These are phyloP conservation scores for Emiliania huxleyi DNA, from an alignment of 78 protist genomes.

Conservation along the genomic window DNA sequence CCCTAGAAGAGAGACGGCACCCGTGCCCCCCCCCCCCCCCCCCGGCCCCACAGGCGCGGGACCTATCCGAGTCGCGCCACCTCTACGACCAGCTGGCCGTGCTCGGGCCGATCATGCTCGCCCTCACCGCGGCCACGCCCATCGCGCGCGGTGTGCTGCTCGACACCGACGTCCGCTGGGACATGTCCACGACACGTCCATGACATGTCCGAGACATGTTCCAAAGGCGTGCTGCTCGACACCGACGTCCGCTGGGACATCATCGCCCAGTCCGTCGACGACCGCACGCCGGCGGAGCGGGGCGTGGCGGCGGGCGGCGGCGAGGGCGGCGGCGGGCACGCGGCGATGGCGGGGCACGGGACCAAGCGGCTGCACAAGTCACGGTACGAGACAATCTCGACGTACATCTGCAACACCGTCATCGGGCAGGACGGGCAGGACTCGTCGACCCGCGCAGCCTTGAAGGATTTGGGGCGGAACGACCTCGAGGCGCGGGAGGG, in stretches of 20 bases:
- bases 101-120: slow-evolving; percentile 45
- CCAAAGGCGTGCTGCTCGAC: no score
- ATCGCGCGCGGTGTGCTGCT: slow-evolving; percentile 81
- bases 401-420: slow-evolving; percentile 45
- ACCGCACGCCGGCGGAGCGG: slow-evolving; percentile 79
- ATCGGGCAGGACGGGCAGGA: background rate
- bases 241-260: slow-evolving; percentile 88
- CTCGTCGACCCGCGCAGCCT: background rate
- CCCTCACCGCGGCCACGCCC: slow-evolving; percentile 77
- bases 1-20: no score
- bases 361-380: slow-evolving; percentile 57
- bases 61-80: slow-evolving; percentile 80
- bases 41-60: no score
- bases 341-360: background rate
- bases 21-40: no score
- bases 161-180: slow-evolving; percentile 91
- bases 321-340: background rate
- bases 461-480: no score
- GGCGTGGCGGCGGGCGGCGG: slow-evolving; percentile 25
- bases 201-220: no score
- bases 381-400: slow-evolving; percentile 81
- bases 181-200: no score
- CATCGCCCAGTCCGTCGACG: slow-evolving; percentile 84
- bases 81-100: slow-evolving; percentile 86
- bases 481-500: no score